Evolutionary conservation across 768 basidiomycete species (phyloP), one percentile per base, ranked within the genome.

Genomic region (Udeniomyces megalosporus): DNA sequence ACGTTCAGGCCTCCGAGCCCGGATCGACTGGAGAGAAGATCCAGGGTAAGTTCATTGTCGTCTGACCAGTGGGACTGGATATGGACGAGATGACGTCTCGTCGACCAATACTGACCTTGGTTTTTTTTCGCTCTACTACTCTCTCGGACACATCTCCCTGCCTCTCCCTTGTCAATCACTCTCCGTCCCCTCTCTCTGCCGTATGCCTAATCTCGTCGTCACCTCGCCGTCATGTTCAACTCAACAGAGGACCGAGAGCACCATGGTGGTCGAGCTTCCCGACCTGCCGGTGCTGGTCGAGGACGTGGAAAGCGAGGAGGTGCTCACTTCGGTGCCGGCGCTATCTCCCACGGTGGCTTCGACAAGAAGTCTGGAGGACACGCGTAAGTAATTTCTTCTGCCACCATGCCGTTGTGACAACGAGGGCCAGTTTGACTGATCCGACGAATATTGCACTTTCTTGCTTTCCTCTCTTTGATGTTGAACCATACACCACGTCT

Each of bases 331-430:
- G 56, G 56, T 44, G 46, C 42, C 35, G 63, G 63, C 44, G 57
- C 63, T 49, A 50, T 52, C 52, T 31, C 63, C 31, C 63, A 64
- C 63, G 57, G 63, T 22, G 63, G 63, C 34, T 59, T 52, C 63
- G 63, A 64, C 63, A 26, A 48, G 28, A 64, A 64, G 58, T 64
- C 63, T 28, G 57, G 50, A 8, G 63, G 63, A 46, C 63, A 60
- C 63, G 34, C 34, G 61, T 63, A 17, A 45, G 61, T 62, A 7
- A 1, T 5, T 32, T 28, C 31, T 46, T 11, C 3, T 24, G n/a
- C n/a, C n/a, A n/a, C n/a, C n/a, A n/a, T n/a, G n/a, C n/a, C n/a
- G n/a, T n/a, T n/a, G n/a, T n/a, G n/a, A n/a, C n/a, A n/a, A n/a
- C n/a, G n/a, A n/a, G n/a, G n/a, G n/a, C n/a, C n/a, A n/a, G n/a